Base-by-base conservation (phyloP, 176 grass and related monocot genomes). In the Oryza glaberrima region DNA sequence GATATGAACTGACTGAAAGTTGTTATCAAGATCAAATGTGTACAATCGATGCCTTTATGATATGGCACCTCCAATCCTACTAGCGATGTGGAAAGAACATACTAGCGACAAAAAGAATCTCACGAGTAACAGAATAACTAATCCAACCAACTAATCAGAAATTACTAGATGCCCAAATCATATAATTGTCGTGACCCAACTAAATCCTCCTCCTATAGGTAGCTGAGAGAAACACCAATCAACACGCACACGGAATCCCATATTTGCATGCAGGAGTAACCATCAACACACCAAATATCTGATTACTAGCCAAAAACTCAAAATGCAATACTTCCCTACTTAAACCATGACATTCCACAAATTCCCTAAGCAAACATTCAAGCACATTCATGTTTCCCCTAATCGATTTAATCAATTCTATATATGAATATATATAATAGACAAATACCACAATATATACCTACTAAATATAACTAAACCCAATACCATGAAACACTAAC, bases 1-100 rank as follows among this genome's bases (percentile, higher is more conserved):
- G 49, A 49, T 85, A 71, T 64, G 43, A 76, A 13, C 67, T 30
- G 80, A 83, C 38, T 12, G 19, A 71, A 83, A 82, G 51, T 56
- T 34, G 22, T n/a, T 58, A 68, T 56, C 23, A 73, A 12, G 38
- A 79, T 35, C 19, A 85, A 30, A 11, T 28, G 58, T 35, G 66
- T 45, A 19, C 56, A 78, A 17, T 70, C 23, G 7, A 36, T 36
- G 65, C 72, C 45, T 82, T 82, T 38, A 67, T 1, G 38, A 35
- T 75, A 69, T 70, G 63, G 79, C 10, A 83, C 54, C 73, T 89
- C 1, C 2, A 51, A 69, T 45, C 43, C 9, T 79, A 69, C 17
- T 40, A 56, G 65, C 14, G 30, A 52, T 3, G 0, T 35, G 2
- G 5, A 52, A 77, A 77, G 13, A 56, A 43, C 25, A 78, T 13